Percentiles rank a stretch among this genome's conserved stretches.
phyloP scores from a whole-genome alignment of 768 basidiomycete species.

The Phanerochaete carnosa region DNA sequence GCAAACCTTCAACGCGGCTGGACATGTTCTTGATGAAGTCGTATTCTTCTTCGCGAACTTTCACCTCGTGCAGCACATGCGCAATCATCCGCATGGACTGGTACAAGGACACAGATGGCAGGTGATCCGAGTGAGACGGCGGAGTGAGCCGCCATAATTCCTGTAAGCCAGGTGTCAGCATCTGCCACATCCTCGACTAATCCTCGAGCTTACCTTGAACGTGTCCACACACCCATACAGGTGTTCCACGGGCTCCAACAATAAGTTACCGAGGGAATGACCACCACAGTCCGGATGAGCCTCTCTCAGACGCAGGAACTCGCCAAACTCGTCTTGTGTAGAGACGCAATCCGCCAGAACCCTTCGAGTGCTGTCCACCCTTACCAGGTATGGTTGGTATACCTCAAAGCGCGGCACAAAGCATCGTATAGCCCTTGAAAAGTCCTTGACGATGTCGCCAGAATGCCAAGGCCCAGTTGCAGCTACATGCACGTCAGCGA shows the following conservation, averaged over 20 bases:
- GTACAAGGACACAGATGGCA: conserved; percentile 61
- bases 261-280: conserved; percentile 62
- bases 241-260: conserved; percentile 75
- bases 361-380: conserved; percentile 63
- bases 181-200: neutral
- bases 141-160: conserved; percentile 68
- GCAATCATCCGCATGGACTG: conserved; percentile 70
- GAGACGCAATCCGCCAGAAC: conserved; percentile 25
- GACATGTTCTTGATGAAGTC: conserved; percentile 64
- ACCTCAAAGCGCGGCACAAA: conserved; percentile 72
- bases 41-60: conserved; percentile 83
- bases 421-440: conserved; percentile 56
- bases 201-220: conserved; percentile 59
- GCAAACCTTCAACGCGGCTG: conserved; percentile 56
- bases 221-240: conserved; percentile 67
- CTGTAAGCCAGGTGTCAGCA: conserved; percentile 35
- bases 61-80: conserved; percentile 80
- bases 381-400: conserved; percentile 83
- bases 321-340: conserved; percentile 60
- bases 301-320: conserved; percentile 76
- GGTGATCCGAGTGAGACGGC: conserved; percentile 63
- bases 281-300: conserved; percentile 48
- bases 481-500: conserved; percentile 49
- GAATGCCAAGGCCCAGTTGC: conserved; percentile 14
- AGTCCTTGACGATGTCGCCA: conserved; percentile 36